Conservation (phyloP, 2,329 filamentous ascomycete species). For the Boeremia exigua region DNA sequence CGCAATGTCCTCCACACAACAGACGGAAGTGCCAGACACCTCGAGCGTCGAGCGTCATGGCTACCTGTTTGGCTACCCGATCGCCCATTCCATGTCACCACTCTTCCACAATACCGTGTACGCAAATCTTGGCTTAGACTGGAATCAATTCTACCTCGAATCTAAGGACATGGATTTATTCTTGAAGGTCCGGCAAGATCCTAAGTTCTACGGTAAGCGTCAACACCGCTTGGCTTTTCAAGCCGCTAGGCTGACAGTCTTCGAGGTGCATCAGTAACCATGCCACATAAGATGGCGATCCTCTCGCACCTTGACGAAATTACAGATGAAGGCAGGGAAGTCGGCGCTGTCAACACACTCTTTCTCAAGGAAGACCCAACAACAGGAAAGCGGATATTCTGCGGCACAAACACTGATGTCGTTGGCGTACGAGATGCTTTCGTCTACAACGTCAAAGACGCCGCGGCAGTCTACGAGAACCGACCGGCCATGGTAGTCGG, state of each 20-base stretch:
- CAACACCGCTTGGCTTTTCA: background rate
- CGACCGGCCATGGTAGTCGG: constrained; percentile 75
- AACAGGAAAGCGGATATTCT: constrained; percentile 59
- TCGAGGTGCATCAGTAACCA: constrained; percentile 75
- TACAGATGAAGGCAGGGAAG: constrained; percentile 73
- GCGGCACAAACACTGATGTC: constrained; percentile 82
- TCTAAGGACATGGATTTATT: constrained; percentile 54
- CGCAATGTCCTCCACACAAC: constrained; percentile 9
- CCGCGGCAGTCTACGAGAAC: constrained; percentile 59
- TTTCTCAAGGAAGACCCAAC: constrained; percentile 62
- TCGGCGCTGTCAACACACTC: constrained; percentile 81
- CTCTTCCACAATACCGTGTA: constrained; percentile 62
- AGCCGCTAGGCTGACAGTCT: background rate
- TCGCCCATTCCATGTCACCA: constrained; percentile 63
- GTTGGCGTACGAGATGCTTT: constrained; percentile 79
- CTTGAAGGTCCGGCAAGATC: constrained; percentile 59
- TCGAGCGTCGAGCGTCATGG: constrained; percentile 52
- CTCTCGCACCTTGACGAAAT: constrained; percentile 74
- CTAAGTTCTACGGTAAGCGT: constrained; percentile 65
- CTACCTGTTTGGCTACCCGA: constrained; percentile 64
- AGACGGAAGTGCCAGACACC: constrained; percentile 13
- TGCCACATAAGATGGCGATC: constrained; percentile 83
- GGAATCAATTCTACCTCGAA: constrained; percentile 58
- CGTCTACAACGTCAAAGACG: constrained; percentile 51
- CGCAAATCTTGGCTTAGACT: constrained; percentile 56